Conservation (phyloP, 805 yeast genomes). For the Saccharomycopsis lassenensis region DNA sequence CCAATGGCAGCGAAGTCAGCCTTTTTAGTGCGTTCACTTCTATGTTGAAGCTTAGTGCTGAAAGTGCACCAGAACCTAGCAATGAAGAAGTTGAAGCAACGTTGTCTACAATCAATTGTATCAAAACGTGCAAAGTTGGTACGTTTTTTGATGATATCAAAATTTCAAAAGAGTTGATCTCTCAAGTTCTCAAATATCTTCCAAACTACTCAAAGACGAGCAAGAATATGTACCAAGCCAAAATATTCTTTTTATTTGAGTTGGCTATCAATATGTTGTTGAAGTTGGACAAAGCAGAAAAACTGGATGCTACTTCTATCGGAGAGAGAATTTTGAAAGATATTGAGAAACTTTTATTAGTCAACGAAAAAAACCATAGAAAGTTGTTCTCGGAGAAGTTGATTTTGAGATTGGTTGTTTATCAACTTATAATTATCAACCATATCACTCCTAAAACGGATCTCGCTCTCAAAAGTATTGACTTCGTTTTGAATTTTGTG, state of each 20-base stretch:
- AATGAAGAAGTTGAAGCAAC: slow-evolving; percentile 89
- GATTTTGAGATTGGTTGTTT: slow-evolving; percentile 37
- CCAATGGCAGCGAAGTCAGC: slow-evolving; percentile 56
- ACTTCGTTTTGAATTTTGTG: too few relatives aligned
- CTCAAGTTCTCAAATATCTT: slow-evolving; percentile 4
- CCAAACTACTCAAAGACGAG: slow-evolving; percentile 6
- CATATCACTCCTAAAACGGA: too few relatives aligned
- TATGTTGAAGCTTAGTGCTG: slow-evolving; percentile 76
- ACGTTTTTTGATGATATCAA: slow-evolving; percentile 5
- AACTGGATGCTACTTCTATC: slow-evolving; percentile 11
- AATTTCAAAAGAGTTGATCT: slow-evolving; percentile 3
- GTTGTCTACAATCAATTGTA: slow-evolving; percentile 70
- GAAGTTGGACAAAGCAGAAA: not conserved
- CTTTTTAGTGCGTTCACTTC: slow-evolving; percentile 87
- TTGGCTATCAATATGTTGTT: slow-evolving; percentile 21
- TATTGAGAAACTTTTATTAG: slow-evolving; percentile 10
- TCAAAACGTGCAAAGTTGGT: slow-evolving; percentile 34
- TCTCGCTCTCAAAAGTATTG: too few relatives aligned
- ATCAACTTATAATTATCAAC: slow-evolving; percentile 38
- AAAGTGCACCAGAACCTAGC: slow-evolving; percentile 84
- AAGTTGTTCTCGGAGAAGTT: slow-evolving; percentile 22
- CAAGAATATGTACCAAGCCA: slow-evolving; percentile 35
- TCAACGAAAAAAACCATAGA: slow-evolving; percentile 25
- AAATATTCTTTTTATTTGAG: slow-evolving; percentile 39
- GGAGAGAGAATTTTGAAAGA: slow-evolving; percentile 20